Evolutionary conservation across 2,329 filamentous ascomycete genomes (phyloP).

Genomic region (Arthrobotrys sinensis): DNA sequence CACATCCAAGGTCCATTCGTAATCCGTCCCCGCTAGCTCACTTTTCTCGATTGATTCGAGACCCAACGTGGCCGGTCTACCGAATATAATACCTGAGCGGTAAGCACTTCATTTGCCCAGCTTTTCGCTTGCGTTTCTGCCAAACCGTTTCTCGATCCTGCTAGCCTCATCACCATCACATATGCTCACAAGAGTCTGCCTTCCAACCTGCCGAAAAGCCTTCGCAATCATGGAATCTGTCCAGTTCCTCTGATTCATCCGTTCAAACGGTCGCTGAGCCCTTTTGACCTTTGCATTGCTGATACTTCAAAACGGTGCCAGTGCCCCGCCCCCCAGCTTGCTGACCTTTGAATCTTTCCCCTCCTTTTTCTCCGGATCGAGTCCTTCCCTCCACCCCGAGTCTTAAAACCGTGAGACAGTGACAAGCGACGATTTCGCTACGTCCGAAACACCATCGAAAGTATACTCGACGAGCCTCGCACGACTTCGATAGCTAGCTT

Average conservation of each 20-base stretch:
- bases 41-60: slow-evolving; percentile 31
- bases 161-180: slow-evolving; percentile 22
- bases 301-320: slow-evolving; percentile 52
- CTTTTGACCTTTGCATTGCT: slow-evolving; percentile 34
- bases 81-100: slow-evolving; percentile 29
- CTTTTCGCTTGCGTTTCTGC: slow-evolving; percentile 55
- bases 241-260: slow-evolving; percentile 46
- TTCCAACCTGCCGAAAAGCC: slow-evolving; percentile 58
- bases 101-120: slow-evolving; percentile 49
- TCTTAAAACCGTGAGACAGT: slow-evolving; percentile 28
- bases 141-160: slow-evolving; percentile 45
- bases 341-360: slow-evolving; percentile 39
- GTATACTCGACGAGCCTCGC: slow-evolving; percentile 20
- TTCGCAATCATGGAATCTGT: slow-evolving; percentile 45
- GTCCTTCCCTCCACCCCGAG: slow-evolving; percentile 35
- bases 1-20: slow-evolving; percentile 5
- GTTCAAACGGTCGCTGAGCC: slow-evolving; percentile 28
- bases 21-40: slow-evolving; percentile 19
- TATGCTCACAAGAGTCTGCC: slow-evolving; percentile 47
- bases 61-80: slow-evolving; percentile 31
- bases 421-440: slow-evolving; percentile 32
- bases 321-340: slow-evolving; percentile 50
- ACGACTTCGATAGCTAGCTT: slow-evolving; percentile 9
- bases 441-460: slow-evolving; percentile 19
- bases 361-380: slow-evolving; percentile 53